Evolutionary conservation across 805 yeast species (phyloP).

Genomic region (Grigorovia jiainica): DNA sequence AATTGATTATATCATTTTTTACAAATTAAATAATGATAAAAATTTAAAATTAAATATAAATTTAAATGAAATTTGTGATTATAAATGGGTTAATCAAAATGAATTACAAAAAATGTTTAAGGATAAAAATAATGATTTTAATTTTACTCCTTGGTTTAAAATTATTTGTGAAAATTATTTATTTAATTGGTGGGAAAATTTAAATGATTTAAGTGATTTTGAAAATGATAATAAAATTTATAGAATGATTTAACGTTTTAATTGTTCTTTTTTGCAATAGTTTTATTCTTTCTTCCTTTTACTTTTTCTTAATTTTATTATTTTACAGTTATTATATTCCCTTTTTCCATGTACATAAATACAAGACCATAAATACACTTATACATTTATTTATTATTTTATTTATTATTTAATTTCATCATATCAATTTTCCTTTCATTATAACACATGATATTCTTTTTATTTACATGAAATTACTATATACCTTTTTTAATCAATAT

Average conservation of each 20-base stretch:
- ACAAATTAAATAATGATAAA: slow-evolving; percentile 41
- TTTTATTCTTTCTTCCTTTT: slow-evolving; percentile 10
- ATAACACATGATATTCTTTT: too few species aligned
- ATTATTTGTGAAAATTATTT: slow-evolving; percentile 85
- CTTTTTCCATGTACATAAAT: too few species aligned
- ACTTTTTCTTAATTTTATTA: neutral
- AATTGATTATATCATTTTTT: slow-evolving; percentile 85
- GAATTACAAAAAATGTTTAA: slow-evolving; percentile 70
- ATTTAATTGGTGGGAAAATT: slow-evolving; percentile 87
- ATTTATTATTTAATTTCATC: too few species aligned
- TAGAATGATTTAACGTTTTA: slow-evolving; percentile 23
- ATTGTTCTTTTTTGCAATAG: neutral
- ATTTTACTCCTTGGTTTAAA: slow-evolving; percentile 97
- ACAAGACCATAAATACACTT: too few species aligned
- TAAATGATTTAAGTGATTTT: slow-evolving; percentile 48
- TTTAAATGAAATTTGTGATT: slow-evolving; percentile 80
- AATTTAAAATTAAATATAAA: slow-evolving; percentile 45
- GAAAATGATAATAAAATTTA: slow-evolving; percentile 31
- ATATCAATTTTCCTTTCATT: too few species aligned
- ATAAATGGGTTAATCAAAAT: slow-evolving; percentile 57
- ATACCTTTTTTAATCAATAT: too few species aligned
- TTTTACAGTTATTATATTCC: neutral
- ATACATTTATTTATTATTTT: too few species aligned
- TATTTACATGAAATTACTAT: slow-evolving; percentile 1
- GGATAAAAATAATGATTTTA: slow-evolving; percentile 38